Conservation (phyloP, 352 stramenopile genomes). For the Hyaloperonospora brassicae region DNA sequence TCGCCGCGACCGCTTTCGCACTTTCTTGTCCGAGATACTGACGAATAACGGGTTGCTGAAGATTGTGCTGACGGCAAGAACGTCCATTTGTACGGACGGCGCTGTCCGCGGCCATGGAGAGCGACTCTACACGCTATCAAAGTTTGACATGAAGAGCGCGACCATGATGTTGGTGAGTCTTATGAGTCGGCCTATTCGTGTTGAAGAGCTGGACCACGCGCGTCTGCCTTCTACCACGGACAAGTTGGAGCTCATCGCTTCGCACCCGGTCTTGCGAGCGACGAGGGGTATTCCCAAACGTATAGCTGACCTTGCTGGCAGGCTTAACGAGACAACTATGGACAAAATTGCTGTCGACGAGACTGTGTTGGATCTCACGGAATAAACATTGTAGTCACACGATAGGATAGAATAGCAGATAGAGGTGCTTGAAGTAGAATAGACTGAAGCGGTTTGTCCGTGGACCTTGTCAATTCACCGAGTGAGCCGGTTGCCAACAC, state of each 20-base stretch:
- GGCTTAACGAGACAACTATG: conserved; percentile 60
- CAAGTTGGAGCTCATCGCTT: conserved; percentile 68
- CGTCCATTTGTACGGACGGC: conserved; percentile 55
- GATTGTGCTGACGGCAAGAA: conserved; percentile 56
- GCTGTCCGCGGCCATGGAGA: conserved; percentile 62
- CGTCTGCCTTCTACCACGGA: conserved; percentile 29
- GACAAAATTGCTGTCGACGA: conserved; percentile 50
- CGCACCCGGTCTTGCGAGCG: conserved; percentile 52
- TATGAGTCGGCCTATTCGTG: conserved; percentile 58
- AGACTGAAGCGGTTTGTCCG: not conserved
- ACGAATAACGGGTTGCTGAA: conserved; percentile 69
- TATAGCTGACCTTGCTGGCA: conserved; percentile 62
- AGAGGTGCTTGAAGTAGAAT: conserved; percentile 8
- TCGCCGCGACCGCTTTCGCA: conserved; percentile 51
- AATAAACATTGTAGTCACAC: conserved; percentile 11
- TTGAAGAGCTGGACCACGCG: conserved; percentile 55
- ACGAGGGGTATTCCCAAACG: conserved; percentile 57
- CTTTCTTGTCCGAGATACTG: conserved; percentile 58
- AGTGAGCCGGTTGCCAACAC: too few relatives aligned
- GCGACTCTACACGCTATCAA: conserved; percentile 54
- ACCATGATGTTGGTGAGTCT: conserved; percentile 72
- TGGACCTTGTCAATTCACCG: too few relatives aligned
- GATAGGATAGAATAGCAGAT: conserved; percentile 2
- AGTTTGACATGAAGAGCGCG: conserved; percentile 60
- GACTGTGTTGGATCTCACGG: conserved; percentile 25